Percentiles rank a stretch among this genome's conserved stretches.
Conservation (phyloP, 2,329 filamentous ascomycete genomes). For the Chlorencoelia australis region DNA sequence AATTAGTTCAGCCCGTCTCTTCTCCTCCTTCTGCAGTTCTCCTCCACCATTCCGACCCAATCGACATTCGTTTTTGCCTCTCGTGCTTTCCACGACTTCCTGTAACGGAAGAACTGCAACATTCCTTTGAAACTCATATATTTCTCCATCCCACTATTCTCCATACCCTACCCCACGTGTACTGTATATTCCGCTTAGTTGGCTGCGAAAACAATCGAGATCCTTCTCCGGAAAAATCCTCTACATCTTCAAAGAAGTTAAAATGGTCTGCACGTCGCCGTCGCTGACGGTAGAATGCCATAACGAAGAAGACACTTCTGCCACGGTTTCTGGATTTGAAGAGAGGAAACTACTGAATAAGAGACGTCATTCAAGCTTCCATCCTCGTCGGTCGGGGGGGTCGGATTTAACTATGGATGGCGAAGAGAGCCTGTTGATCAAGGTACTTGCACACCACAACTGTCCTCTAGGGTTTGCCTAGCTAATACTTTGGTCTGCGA, state of each 20-base stretch:
- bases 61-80: conserved; percentile 1
- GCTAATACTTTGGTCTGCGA: too few relatives aligned
- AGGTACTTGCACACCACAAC: too few relatives aligned
- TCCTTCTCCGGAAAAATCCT: too few relatives aligned
- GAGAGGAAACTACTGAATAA: conserved; percentile 15
- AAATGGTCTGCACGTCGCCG: conserved; percentile 26
- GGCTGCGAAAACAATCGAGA: too few relatives aligned
- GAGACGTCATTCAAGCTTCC: conserved; percentile 46
- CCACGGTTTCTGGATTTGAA: conserved; percentile 16
- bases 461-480: too few relatives aligned
- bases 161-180: too few relatives aligned
- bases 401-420: conserved; percentile 52
- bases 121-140: too few relatives aligned
- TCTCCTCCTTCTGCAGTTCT: not conserved
- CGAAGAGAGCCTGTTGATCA: conserved; percentile 51
- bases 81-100: conserved; percentile 2
- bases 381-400: conserved; percentile 44
- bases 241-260: too few relatives aligned
- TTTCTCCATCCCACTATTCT: too few relatives aligned
- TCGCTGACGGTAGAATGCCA: conserved; percentile 27
- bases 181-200: too few relatives aligned
- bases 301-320: conserved; percentile 14
- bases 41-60: not conserved
- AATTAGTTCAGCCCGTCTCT: too few relatives aligned
- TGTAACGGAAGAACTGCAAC: conserved; percentile 2